A percentile compares a stretch with the other conserved stretches of the same genome.
These are phyloP conservation scores for Pseudocohnilembus persalinus DNA, from an alignment of 169 alveolate species.

Conservation along the genomic window DNA sequence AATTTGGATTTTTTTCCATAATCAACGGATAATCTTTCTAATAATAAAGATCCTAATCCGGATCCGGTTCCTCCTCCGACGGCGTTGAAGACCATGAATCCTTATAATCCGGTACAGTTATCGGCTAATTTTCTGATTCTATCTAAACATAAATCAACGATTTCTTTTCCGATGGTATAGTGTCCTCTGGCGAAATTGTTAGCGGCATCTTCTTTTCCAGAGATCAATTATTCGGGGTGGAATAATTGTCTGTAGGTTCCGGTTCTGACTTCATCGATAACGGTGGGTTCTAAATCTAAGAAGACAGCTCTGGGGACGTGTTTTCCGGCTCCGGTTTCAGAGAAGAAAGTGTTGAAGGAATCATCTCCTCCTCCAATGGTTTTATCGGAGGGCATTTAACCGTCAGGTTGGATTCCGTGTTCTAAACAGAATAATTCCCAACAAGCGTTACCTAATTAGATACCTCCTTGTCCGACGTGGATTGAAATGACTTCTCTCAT, in stretches of 20 bases:
- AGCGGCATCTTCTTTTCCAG: conserved; percentile 99
- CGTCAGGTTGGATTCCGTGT: conserved; percentile 76
- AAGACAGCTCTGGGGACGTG: conserved; percentile 93
- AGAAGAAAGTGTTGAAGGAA: conserved; percentile 62
- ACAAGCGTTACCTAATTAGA: conserved; percentile 92
- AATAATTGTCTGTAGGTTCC: conserved; percentile 96
- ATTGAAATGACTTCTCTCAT: conserved; percentile 99
- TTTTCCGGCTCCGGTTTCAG: conserved; percentile 64
- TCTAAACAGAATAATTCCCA: conserved; percentile 77
- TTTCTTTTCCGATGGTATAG: conserved; percentile 96
- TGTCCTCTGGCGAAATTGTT: conserved; percentile 98
- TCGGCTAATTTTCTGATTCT: conserved; percentile 97
- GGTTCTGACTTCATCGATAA: conserved; percentile 96
- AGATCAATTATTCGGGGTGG: conserved; percentile 96
- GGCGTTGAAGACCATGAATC: conserved; percentile 96
- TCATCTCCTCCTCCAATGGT: conserved; percentile 48
- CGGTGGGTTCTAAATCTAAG: conserved; percentile 97
- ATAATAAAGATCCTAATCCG: conserved; percentile 96
- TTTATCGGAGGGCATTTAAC: conserved; percentile 59
- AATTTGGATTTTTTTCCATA: conserved; percentile 94
- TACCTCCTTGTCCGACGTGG: conserved; percentile 99
- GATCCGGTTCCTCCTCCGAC: conserved; percentile 99
- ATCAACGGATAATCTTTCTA: conserved; percentile 95
- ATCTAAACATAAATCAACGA: conserved; percentile 93
- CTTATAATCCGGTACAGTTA: conserved; percentile 97